Evolutionary conservation across 169 alveolate species (phyloP).

Genomic region (Besnoitia besnoiti): DNA sequence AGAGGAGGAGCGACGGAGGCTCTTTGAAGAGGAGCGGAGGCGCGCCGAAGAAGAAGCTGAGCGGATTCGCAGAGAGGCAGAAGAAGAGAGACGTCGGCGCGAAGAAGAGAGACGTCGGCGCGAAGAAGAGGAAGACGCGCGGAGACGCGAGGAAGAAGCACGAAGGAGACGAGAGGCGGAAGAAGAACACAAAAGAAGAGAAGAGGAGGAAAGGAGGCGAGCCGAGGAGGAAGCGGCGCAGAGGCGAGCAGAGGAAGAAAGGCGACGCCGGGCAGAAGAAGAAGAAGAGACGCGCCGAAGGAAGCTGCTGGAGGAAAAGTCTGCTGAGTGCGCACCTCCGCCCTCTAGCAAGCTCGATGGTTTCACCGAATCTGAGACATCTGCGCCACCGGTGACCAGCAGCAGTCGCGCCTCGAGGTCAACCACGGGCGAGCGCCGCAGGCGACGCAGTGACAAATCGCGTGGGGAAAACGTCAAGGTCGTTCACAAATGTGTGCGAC

Average conservation of each 20-base stretch:
- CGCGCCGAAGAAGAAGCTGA: not conserved
- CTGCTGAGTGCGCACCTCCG: not conserved
- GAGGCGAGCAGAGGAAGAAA: no score
- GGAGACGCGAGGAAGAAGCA: not conserved
- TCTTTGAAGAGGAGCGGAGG: not conserved
- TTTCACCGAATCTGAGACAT: no score
- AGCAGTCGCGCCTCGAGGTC: not conserved
- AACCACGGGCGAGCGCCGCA: not conserved
- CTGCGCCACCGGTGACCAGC: not conserved
- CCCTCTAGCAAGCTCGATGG: no score
- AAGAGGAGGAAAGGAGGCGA: not conserved
- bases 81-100: not conserved
- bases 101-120: not conserved
- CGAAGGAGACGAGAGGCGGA: not conserved
- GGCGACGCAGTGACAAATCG: not conserved
- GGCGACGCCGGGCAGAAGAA: not conserved
- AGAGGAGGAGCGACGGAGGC: not conserved
- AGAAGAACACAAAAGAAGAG: no score
- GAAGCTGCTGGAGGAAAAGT: not conserved
- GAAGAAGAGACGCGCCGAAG: not conserved
- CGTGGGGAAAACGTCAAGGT: conserved; percentile 1
- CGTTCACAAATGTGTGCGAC: not conserved
- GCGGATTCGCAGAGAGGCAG: not conserved
- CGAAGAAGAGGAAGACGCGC: not conserved
- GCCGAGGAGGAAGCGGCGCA: not conserved